A percentile compares a stretch with the other conserved stretches of the same genome.
These are phyloP conservation scores for Juncus inflexus DNA, from an alignment of 176 grass and related monocot genomes.

Conservation along the genomic window DNA sequence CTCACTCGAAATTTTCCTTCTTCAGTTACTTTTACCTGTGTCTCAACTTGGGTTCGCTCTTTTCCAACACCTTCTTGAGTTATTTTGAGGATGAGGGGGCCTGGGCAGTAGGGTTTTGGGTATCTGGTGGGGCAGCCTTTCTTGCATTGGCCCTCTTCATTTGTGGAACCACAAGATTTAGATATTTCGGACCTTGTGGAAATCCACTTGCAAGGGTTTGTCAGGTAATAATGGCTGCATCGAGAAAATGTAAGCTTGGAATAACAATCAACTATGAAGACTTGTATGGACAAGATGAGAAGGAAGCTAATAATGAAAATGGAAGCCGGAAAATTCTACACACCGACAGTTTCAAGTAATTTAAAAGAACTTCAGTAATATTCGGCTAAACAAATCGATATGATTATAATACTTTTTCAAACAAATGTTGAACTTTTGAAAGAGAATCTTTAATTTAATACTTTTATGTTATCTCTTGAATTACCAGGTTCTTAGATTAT, in stretches of 20 bases:
- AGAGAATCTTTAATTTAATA: neutral
- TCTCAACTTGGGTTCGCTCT: slow-evolving; percentile 92
- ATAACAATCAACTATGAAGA: slow-evolving; percentile 16
- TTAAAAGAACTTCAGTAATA: neutral
- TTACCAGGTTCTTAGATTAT: slow-evolving; percentile 60
- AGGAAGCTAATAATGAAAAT: slow-evolving; percentile 16
- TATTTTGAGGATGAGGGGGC: slow-evolving; percentile 69
- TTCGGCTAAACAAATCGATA: neutral
- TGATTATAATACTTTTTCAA: neutral
- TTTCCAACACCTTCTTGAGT: slow-evolving; percentile 92
- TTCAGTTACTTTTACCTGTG: slow-evolving; percentile 99
- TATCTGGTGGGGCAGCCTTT: slow-evolving; percentile 50
- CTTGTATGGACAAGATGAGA: slow-evolving; percentile 54
- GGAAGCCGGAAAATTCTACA: slow-evolving; percentile 47
- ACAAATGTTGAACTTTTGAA: neutral
- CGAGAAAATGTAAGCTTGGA: slow-evolving; percentile 53
- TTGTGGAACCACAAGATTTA: slow-evolving; percentile 42
- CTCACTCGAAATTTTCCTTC: slow-evolving; percentile 84
- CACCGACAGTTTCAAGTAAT: slow-evolving; percentile 49
- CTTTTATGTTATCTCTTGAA: neutral
- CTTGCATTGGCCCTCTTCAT: slow-evolving; percentile 60
- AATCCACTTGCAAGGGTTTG: slow-evolving; percentile 57
- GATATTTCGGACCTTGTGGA: slow-evolving; percentile 48
- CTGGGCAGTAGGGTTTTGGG: slow-evolving; percentile 80
- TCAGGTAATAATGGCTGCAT: slow-evolving; percentile 60